Evolutionary conservation across 1,139 yeast genomes (phyloP).

Genomic region (Pichia sp.): DNA sequence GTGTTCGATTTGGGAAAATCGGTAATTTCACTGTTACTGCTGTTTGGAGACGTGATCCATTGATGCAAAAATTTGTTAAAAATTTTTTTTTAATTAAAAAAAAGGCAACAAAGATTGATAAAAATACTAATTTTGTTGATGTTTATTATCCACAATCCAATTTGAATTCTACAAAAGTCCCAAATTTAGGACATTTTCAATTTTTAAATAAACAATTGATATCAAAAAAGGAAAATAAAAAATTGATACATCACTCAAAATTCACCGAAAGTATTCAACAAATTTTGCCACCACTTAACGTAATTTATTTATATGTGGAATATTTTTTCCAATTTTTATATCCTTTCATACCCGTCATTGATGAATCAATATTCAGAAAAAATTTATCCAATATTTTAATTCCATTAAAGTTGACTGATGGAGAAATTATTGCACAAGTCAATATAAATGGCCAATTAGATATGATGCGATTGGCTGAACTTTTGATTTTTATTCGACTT

Average conservation of each 20-base stretch:
- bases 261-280: constrained; percentile 14
- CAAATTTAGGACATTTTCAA: constrained; percentile 4
- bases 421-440: constrained; percentile 16
- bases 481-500: constrained; percentile 38
- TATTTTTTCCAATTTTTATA: constrained; percentile 41
- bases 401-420: constrained; percentile 1
- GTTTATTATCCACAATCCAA: constrained; percentile 2
- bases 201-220: constrained; percentile 14
- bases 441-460: constrained; percentile 34
- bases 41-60: constrained; percentile 25
- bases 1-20: constrained; percentile 16
- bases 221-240: constrained; percentile 1
- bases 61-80: constrained; percentile 19
- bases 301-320: constrained; percentile 35
- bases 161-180: not conserved
- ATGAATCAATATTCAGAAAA: constrained; percentile 35
- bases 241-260: not conserved
- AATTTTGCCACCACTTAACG: constrained; percentile 36
- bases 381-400: constrained; percentile 20
- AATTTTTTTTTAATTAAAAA: constrained; percentile 4
- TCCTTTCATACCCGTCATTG: constrained; percentile 47
- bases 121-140: constrained; percentile 1
- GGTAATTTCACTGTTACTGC: constrained; percentile 22
- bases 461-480: constrained; percentile 34
- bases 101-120: not conserved